Evolutionary conservation across 805 yeast species (phyloP).

Genomic region (Saccharomycopsis synnaedendra): DNA sequence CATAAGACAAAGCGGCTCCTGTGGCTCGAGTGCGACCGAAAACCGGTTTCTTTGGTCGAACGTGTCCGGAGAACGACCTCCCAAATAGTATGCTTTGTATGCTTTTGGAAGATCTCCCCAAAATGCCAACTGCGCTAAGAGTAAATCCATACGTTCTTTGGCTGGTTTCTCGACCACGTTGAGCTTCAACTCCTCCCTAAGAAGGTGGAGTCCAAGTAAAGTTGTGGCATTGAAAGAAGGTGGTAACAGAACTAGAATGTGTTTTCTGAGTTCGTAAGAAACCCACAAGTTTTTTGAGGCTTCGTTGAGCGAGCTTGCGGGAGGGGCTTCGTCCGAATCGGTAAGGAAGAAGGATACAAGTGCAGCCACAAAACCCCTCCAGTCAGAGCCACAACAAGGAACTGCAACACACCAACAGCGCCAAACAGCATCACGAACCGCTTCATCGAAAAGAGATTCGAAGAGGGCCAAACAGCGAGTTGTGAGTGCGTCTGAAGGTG

Average conservation of each 20-base stretch:
- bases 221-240: conserved; percentile 16
- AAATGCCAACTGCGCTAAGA: conserved; percentile 49
- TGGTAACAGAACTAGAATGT: too few relatives aligned
- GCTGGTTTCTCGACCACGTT: conserved; percentile 32
- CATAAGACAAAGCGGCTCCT: conserved; percentile 49
- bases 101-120: conserved; percentile 67
- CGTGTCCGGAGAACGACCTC: conserved; percentile 18
- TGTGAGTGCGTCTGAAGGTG: conserved; percentile 36
- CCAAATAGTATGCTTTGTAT: conserved; percentile 51
- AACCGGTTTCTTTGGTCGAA: conserved; percentile 3
- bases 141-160: conserved; percentile 32
- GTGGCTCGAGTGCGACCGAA: conserved; percentile 32
- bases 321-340: conserved; percentile 13
- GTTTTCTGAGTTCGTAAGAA: too few relatives aligned
- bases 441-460: conserved; percentile 44
- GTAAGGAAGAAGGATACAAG: conserved; percentile 32
- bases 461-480: conserved; percentile 36
- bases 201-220: conserved; percentile 56
- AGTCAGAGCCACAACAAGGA: conserved; percentile 22
- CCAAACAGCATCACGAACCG: conserved; percentile 46
- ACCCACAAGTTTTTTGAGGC: too few relatives aligned
- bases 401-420: conserved; percentile 51
- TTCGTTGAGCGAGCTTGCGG: not conserved
- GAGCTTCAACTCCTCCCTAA: conserved; percentile 64
- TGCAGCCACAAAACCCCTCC: conserved; percentile 48